Conservation (phyloP, 495 filamentous ascomycete genomes). For the Penicillium simplicissimum region DNA sequence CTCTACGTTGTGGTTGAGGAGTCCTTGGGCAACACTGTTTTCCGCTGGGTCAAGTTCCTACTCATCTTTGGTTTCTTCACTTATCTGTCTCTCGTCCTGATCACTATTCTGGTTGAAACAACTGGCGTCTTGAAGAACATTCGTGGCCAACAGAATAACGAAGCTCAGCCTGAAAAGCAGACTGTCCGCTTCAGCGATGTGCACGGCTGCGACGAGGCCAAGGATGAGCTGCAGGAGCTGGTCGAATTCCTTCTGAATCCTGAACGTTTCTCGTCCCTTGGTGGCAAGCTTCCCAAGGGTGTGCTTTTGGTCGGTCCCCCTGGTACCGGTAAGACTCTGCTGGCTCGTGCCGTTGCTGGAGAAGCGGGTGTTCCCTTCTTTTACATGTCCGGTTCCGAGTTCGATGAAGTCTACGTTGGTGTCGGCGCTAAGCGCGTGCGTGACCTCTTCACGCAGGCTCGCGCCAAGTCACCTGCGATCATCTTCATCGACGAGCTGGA, state of each 20-base stretch:
- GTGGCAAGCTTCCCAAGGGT: conserved; percentile 95
- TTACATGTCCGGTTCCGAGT: conserved; percentile 99
- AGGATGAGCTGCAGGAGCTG: conserved; percentile 95
- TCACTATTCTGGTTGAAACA: conserved; percentile 78
- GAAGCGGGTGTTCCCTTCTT: conserved; percentile 98
- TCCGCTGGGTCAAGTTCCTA: conserved; percentile 89
- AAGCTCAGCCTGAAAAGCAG: conserved; percentile 88
- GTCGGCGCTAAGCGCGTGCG: conserved; percentile 97
- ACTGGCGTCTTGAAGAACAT: conserved; percentile 77
- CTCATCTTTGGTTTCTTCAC: conserved; percentile 71
- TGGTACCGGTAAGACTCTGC: conserved; percentile 96
- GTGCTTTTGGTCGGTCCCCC: conserved; percentile 93
- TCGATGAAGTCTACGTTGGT: conserved; percentile 97
- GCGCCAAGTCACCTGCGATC: conserved; percentile 88
- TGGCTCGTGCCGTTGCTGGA: conserved; percentile 93
- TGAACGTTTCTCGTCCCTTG: conserved; percentile 84
- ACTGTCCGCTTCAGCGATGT: conserved; percentile 91
- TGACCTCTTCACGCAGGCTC: conserved; percentile 87
- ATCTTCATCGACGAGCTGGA: conserved; percentile 98
- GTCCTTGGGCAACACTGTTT: conserved; percentile 70
- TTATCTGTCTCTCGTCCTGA: conserved; percentile 70
- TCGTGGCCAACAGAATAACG: conserved; percentile 65
- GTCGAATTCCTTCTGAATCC: conserved; percentile 95
- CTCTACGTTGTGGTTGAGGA: conserved; percentile 97
- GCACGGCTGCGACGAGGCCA: conserved; percentile 96